Evolutionary conservation across 108 stramenopile species (phyloP), one percentile per base, ranked within the genome.

Genomic region (Cyclostephanos tholiformis): DNA sequence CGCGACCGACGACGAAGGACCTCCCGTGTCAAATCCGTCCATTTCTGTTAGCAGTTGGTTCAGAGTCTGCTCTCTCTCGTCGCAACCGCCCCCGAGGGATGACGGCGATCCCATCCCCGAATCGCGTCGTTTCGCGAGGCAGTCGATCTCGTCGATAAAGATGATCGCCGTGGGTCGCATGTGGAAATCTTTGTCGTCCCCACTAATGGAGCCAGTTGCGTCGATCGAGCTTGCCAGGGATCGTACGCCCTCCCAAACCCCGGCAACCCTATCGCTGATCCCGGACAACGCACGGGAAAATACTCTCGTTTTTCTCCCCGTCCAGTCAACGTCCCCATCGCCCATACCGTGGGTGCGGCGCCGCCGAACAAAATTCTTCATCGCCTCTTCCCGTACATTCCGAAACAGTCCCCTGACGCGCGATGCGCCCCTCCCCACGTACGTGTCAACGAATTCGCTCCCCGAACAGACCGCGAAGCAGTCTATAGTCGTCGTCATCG

Each of bases 111-210:
- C 73, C 2, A 32, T 3, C 27, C 80, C 80, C 8, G 75, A 71
- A 44, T 82, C 80, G 43, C 94, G 82, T 9, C 82, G 65, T 68
- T 89, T 92, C 56, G 94, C 98, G 46, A 99, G 61, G 53, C 96
- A 96, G 75, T 99, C 98, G 48, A 99, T 88, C 77, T 99, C 98
- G 78, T 99, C 98, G 58, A 99, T 97, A 71, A 99, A 99, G 46
- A 99, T 88, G 41, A 99, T 93, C 48, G 91, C 89, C 10, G 83
- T 77, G 14, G 91, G 80, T 62, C 69, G 75, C 46, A 53, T 68
- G 29, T 69, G 58, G 4, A 5, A 35, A 46, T 51, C 22, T n/a
- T 60, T 29, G 20, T 46, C 57, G 12, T 35, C 32, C 44, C 12
- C 27, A 8, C 19, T 50, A 23, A 3, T 67, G 39, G 61, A 29